These are phyloP conservation scores for Lecanicillium sp. DNA, from an alignment of 2,329 filamentous ascomycete genomes.

Conservation along the genomic window DNA sequence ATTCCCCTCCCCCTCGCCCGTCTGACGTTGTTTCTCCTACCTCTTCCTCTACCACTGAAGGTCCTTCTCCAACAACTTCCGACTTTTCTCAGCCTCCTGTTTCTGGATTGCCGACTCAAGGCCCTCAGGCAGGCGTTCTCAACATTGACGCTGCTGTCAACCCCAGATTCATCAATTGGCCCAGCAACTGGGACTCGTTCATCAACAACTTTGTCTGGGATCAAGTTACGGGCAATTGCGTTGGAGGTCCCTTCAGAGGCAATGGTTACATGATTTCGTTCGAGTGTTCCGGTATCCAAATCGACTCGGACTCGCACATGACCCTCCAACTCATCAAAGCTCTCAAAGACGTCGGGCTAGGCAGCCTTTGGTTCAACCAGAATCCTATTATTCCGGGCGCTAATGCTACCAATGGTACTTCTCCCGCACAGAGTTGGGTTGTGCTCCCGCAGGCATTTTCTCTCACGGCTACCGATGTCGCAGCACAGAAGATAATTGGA, in stretches of 20 bases:
- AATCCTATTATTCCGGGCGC: slow-evolving; percentile 27
- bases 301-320: slow-evolving; percentile 31
- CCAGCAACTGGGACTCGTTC: slow-evolving; percentile 28
- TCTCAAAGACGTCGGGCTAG: slow-evolving; percentile 27
- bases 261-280: slow-evolving; percentile 29
- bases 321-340: slow-evolving; percentile 31
- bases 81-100: slow-evolving; percentile 19
- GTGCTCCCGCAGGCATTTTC: slow-evolving; percentile 31
- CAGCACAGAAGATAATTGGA: slow-evolving; percentile 24
- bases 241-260: slow-evolving; percentile 22
- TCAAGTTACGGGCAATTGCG: slow-evolving; percentile 25
- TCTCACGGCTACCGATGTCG: slow-evolving; percentile 24
- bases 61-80: slow-evolving; percentile 24
- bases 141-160: slow-evolving; percentile 24
- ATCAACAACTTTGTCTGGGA: slow-evolving; percentile 34
- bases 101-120: slow-evolving; percentile 16
- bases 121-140: slow-evolving; percentile 21
- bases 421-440: slow-evolving; percentile 25
- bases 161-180: slow-evolving; percentile 32
- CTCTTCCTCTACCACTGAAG: slow-evolving; percentile 23
- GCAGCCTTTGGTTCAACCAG: slow-evolving; percentile 32
- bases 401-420: slow-evolving; percentile 16
- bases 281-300: slow-evolving; percentile 27
- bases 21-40: slow-evolving; percentile 27
- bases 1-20: slow-evolving; percentile 23